These are phyloP conservation scores for Allium sativum DNA, from an alignment of 106 monocot genomes.

Conservation along the genomic window DNA sequence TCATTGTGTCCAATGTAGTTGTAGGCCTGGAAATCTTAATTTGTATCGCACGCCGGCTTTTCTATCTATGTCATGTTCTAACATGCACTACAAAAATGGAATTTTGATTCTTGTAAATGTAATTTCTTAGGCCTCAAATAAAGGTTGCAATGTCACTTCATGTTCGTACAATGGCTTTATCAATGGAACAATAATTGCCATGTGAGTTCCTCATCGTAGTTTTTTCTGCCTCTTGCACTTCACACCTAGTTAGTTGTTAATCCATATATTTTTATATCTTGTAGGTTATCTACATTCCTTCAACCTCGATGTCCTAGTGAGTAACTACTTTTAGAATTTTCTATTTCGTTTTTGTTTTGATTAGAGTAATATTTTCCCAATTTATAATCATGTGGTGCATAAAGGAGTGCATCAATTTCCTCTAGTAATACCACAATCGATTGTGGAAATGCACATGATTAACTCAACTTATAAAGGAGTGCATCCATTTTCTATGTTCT, in stretches of 20 bases:
- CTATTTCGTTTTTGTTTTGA: neutral
- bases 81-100: constrained; percentile 84
- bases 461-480: too few species aligned
- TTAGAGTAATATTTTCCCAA: neutral
- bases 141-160: constrained; percentile 72
- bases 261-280: neutral
- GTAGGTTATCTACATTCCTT: constrained; percentile 54
- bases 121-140: constrained; percentile 46
- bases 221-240: constrained; percentile 1
- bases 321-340: neutral
- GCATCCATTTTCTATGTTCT: too few species aligned
- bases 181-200: constrained; percentile 70
- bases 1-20: constrained; percentile 90
- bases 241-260: too few species aligned
- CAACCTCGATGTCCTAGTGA: constrained; percentile 79
- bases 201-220: constrained; percentile 22
- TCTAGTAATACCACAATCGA: constrained; percentile 34
- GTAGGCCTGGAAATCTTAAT: constrained; percentile 69
- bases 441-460: constrained; percentile 24
- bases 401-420: constrained; percentile 64
- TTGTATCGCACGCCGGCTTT: constrained; percentile 85
- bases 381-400: neutral
- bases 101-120: constrained; percentile 80
- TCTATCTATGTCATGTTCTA: constrained; percentile 71
- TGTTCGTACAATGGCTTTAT: constrained; percentile 73